Evolutionary conservation across 306 rosid species (phyloP), one percentile per base, ranked within the genome.

Genomic region (Ammopiptanthus mongolicus): DNA sequence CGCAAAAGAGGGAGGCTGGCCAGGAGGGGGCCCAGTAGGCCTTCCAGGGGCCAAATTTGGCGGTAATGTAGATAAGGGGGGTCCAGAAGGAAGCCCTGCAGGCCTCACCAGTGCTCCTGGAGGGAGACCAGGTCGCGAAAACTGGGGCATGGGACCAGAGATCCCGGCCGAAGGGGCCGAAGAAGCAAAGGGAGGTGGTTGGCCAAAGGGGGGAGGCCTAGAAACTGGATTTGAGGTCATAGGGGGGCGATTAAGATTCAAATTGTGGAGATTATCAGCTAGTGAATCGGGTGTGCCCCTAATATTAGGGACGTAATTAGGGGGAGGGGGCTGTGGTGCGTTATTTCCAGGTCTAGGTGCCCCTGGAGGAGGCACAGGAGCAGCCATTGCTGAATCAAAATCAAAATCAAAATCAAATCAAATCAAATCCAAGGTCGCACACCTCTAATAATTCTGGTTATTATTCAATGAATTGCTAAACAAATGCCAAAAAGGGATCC

Each of bases 331-430:
- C 23, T 84, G 82, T 5, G 68, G 75, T 23, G 82, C 72, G 71
- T 84, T 81, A 66, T 71, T 76, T 50, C 79, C 84, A 86, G 97
- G 93, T 84, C 98, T 86, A 73, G 94, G 91, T 88, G 96, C 97
- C 94, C 98, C 98, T 66, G 92, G 90, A 88, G 96, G 97, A 88
- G 96, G 97, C 96, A 89, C 92, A 84, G 85, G 78, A 82, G 94
- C 93, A 66, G 94, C 92, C 98, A 93, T 93, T 69, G 69, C 76
- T 78, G 74, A 82, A 81, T 76, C 85, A 11, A 42, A 48, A 19
- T 29, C 59, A 50, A 83, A 78, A 39, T 39, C 46, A 8, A 25
- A 84, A 78, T 71, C 74, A 67, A 71, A 78, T 71, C 74, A 67
- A 71, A 79, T 67, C 61, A 42, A 78, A 83, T 79, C 68, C 75